Evolutionary conservation across 78 protist genomes (phyloP).

Genomic region (Protostelium mycophagum): DNA sequence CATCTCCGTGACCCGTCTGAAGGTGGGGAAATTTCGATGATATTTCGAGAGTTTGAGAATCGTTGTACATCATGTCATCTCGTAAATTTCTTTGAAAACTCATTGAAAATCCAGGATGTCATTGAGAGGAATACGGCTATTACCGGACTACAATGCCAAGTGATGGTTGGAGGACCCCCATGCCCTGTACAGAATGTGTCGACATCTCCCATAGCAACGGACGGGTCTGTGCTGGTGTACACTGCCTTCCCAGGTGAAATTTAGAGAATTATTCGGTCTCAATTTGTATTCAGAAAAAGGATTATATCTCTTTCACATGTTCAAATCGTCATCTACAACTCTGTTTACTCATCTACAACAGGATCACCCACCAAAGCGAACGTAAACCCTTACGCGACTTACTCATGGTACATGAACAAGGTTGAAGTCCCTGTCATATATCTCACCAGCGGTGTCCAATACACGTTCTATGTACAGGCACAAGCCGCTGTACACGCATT

Average conservation of each 20-base stretch:
- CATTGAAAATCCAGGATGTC: neutral
- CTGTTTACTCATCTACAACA: too few relatives aligned
- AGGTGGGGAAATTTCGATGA: too few relatives aligned
- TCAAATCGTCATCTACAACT: too few relatives aligned
- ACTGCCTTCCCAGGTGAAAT: too few relatives aligned
- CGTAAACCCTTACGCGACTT: neutral
- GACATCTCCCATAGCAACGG: neutral
- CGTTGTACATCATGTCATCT: too few relatives aligned
- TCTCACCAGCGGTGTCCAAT: neutral
- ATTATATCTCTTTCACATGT: too few relatives aligned
- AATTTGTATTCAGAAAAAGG: too few relatives aligned
- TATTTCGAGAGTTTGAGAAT: too few relatives aligned
- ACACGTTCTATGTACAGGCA: neutral
- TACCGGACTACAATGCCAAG: neutral
- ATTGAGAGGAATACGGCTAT: neutral
- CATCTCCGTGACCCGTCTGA: neutral
- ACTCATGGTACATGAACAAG: neutral
- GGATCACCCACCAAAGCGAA: neutral
- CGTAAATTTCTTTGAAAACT: too few relatives aligned
- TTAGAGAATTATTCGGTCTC: too few relatives aligned
- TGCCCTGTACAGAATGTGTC: neutral
- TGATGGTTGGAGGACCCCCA: neutral
- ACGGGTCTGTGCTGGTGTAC: neutral
- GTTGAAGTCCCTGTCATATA: neutral
- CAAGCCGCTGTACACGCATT: neutral